Base-by-base conservation (phyloP, 352 stramenopile genomes). In the Phytophthora uliginosa region DNA sequence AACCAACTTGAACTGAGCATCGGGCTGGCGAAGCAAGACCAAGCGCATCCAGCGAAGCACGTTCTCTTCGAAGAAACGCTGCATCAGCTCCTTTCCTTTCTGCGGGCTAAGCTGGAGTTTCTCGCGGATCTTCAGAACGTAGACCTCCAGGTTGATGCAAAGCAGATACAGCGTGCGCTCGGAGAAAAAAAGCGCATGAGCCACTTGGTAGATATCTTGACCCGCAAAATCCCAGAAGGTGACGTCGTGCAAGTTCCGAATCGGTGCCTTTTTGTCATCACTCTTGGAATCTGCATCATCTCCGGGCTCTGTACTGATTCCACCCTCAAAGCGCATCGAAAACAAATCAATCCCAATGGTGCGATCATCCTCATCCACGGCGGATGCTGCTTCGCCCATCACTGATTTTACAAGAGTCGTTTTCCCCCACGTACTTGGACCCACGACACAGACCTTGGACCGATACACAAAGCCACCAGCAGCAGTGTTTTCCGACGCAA, bases 211-310 rank as follows among this genome's bases (percentile, higher is more conserved):
- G 13, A 73, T 47, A 13, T 74, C 50, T 15, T 77, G 64, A 4
- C 70, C 70, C 6, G 70, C 70, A 10, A 70, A 70, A 50, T 74
- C 59, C 70, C 70, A 77, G 5, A 77, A 66, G 3, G 33, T 64
- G 5, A 73, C 40, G 24, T 73, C 26, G 13, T 71, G 47, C 34
- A 2, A 9, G 17, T 34, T 55, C 52, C 34, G 20, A 2, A 7
- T 36, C 53, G 24, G 26, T 2, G 3, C 4, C 12, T 7, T 38
- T 59, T 51, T 22, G 38, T 22, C 42, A 17, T 53, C 50, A 17
- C 36, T 31, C 18, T 3, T 57, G 34, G 34, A 13, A 40, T 10
- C 12, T 15, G 18, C 36, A 2, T 13, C 36, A 13, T 48, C 10
- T n/a, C 40, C 40, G 17, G 40, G 18, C 13, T 20, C 4, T n/a